Conservation (phyloP, 768 basidiomycete species). For the Termitomyces sp. region DNA sequence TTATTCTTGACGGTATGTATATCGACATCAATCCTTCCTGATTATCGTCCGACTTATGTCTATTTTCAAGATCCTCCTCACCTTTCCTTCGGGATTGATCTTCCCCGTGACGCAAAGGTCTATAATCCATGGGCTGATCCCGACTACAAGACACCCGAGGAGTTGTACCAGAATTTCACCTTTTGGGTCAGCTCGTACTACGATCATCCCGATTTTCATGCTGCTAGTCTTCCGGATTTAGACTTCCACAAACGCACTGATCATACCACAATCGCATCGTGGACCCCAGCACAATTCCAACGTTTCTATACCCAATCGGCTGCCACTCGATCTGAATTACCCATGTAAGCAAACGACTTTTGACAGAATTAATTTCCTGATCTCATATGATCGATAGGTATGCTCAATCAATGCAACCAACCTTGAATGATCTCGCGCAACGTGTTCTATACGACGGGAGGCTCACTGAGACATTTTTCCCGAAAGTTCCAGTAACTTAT, state of each 20-base stretch:
- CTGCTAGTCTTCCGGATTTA: not conserved
- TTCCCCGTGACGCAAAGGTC: not conserved
- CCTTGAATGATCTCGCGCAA: constrained; percentile 13
- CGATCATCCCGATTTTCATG: not conserved
- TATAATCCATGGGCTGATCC: constrained; percentile 14
- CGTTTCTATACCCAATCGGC: constrained; percentile 12
- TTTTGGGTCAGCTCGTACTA: constrained; percentile 26
- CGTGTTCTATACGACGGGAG: constrained; percentile 17
- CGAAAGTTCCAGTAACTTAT: not conserved
- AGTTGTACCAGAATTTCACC: constrained; percentile 18
- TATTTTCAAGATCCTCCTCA: not conserved
- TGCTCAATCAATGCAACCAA: constrained; percentile 16
- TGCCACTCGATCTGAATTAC: constrained; percentile 15
- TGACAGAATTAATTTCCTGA: not conserved
- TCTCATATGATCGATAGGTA: not conserved
- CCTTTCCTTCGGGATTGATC: not conserved
- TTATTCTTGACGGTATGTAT: constrained; percentile 29
- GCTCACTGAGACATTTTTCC: not conserved
- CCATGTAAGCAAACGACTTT: not conserved
- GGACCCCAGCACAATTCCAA: constrained; percentile 17
- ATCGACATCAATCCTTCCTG: not conserved
- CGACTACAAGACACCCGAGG: constrained; percentile 18
- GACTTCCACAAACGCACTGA: not conserved
- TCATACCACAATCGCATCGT: constrained; percentile 13
- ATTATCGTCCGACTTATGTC: not conserved